Evolutionary conservation across 1,139 yeast genomes (phyloP).

Genomic region (Yamadazyma buinensis): DNA sequence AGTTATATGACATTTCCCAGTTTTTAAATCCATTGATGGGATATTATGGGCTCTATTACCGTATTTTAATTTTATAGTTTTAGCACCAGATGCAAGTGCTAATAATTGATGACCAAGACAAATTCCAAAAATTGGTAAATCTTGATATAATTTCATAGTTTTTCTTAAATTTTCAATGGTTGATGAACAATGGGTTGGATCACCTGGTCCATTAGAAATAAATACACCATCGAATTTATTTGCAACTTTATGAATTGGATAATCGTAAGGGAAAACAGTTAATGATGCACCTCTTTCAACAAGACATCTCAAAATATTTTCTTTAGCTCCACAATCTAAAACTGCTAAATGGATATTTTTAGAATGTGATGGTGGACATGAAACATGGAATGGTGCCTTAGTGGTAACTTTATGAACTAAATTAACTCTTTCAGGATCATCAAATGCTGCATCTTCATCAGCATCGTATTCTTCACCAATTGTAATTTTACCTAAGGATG

Average conservation of each 20-base stretch:
- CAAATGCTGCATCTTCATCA: constrained; percentile 86
- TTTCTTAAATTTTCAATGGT: constrained; percentile 74
- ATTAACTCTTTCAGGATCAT: constrained; percentile 88
- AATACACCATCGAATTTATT: constrained; percentile 91
- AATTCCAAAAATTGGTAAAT: constrained; percentile 92
- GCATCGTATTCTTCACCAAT: constrained; percentile 90
- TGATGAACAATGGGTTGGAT: constrained; percentile 86
- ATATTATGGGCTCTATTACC: constrained; percentile 99
- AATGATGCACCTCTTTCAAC: constrained; percentile 94
- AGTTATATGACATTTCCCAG: constrained; percentile 94
- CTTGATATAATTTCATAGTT: constrained; percentile 58
- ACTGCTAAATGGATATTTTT: constrained; percentile 80
- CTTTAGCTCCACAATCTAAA: constrained; percentile 97
- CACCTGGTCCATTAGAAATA: constrained; percentile 97
- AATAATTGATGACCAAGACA: constrained; percentile 96
- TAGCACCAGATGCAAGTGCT: constrained; percentile 92
- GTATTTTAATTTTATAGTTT: constrained; percentile 86
- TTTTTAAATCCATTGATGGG: constrained; percentile 85
- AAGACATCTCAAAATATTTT: constrained; percentile 87
- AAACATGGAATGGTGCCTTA: constrained; percentile 87
- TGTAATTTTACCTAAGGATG: constrained; percentile 84
- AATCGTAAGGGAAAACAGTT: constrained; percentile 94
- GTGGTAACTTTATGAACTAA: constrained; percentile 93
- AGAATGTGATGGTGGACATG: constrained; percentile 57
- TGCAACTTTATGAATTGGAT: constrained; percentile 88